These are phyloP conservation scores for Candida pseudoglaebosa DNA, from an alignment of 805 yeast species.

Conservation along the genomic window DNA sequence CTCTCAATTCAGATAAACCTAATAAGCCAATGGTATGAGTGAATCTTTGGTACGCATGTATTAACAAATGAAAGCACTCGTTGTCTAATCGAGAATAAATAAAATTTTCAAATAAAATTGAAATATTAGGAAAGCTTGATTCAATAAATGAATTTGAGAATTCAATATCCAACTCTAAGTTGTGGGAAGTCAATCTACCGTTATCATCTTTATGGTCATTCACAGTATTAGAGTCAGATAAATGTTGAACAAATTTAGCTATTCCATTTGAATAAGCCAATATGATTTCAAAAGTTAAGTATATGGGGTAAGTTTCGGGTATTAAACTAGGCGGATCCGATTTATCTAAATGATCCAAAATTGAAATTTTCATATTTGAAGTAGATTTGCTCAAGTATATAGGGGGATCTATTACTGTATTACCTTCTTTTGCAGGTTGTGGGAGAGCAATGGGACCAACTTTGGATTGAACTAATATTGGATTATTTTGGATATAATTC, in stretches of 20 bases:
- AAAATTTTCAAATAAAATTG: constrained; percentile 32
- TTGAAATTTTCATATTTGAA: constrained; percentile 49
- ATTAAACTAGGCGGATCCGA: constrained; percentile 62
- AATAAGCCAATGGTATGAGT: constrained; percentile 81
- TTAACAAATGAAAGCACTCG: constrained; percentile 61
- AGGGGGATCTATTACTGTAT: background rate
- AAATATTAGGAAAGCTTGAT: constrained; percentile 22
- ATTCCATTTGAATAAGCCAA: constrained; percentile 65
- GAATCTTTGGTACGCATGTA: constrained; percentile 73
- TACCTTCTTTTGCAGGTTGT: constrained; percentile 5
- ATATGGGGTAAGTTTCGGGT: constrained; percentile 56
- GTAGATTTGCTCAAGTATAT: constrained; percentile 34
- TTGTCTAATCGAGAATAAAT: constrained; percentile 66
- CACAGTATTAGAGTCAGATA: constrained; percentile 26
- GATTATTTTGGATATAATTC: constrained; percentile 19
- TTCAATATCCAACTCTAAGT: constrained; percentile 31
- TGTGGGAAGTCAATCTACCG: background rate
- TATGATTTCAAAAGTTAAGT: constrained; percentile 53
- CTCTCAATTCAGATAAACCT: constrained; percentile 53
- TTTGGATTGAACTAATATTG: constrained; percentile 12
- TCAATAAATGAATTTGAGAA: constrained; percentile 32
- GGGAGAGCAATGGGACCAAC: constrained; percentile 9
- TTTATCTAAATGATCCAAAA: constrained; percentile 78
- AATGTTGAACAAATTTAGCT: constrained; percentile 45
- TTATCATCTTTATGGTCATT: too few species aligned